A percentile compares a stretch with the other conserved stretches of the same genome.
phyloP scores from a whole-genome alignment of 2,329 filamentous ascomycete genomes.

The Boeremia exigua region DNA sequence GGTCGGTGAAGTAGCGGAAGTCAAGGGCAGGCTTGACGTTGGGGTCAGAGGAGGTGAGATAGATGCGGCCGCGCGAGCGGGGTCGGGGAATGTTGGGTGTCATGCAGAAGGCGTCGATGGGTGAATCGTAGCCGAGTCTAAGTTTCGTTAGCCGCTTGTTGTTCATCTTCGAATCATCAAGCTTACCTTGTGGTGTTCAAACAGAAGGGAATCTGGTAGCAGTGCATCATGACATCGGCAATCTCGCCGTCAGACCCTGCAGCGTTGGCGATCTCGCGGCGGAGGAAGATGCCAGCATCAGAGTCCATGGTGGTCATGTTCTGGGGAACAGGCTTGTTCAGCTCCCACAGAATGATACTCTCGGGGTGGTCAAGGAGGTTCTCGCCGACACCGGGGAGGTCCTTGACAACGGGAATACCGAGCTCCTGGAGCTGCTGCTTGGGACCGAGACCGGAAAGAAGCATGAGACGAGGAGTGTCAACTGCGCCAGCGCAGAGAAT shows the following conservation, averaged over 20 bases:
- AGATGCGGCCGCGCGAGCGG: slow-evolving; percentile 77
- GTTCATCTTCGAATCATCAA: neutral
- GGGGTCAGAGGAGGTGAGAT: slow-evolving; percentile 77
- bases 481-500: slow-evolving; percentile 81
- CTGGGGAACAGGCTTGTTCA: slow-evolving; percentile 76
- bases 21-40: slow-evolving; percentile 81
- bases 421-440: slow-evolving; percentile 55
- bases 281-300: slow-evolving; percentile 86
- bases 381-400: slow-evolving; percentile 68
- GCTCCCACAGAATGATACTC: slow-evolving; percentile 75
- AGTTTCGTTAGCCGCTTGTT: slow-evolving; percentile 10
- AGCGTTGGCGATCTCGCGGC: slow-evolving; percentile 75
- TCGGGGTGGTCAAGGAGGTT: slow-evolving; percentile 71
- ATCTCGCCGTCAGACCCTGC: slow-evolving; percentile 73
- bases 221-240: slow-evolving; percentile 94
- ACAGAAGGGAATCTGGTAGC: slow-evolving; percentile 93
- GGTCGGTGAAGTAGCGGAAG: slow-evolving; percentile 89
- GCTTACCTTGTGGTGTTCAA: slow-evolving; percentile 75
- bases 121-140: slow-evolving; percentile 72
- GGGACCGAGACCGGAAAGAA: slow-evolving; percentile 59
- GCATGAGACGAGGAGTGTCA: slow-evolving; percentile 75
- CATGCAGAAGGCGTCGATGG: slow-evolving; percentile 86
- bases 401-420: slow-evolving; percentile 61
- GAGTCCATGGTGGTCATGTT: slow-evolving; percentile 92
- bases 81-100: slow-evolving; percentile 89